These are phyloP conservation scores for Botryotinia narcissicola DNA, from an alignment of 2,329 filamentous ascomycete genomes.

Conservation along the genomic window DNA sequence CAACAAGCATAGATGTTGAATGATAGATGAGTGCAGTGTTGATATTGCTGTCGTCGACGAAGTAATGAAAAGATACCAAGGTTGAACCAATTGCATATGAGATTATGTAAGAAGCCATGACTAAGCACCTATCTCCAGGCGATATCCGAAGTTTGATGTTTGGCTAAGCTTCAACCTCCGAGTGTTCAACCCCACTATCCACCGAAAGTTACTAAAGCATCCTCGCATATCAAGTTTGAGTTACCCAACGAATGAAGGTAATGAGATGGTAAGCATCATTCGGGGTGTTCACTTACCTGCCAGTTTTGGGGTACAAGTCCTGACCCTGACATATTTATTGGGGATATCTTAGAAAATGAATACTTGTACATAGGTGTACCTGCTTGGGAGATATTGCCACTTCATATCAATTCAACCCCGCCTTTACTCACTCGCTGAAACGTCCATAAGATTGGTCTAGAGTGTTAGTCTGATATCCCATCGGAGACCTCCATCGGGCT, in stretches of 20 bases:
- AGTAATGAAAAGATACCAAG: background rate
- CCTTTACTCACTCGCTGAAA: background rate
- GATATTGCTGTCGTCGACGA: background rate
- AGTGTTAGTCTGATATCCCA: background rate
- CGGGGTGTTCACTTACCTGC: background rate
- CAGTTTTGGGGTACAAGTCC: background rate
- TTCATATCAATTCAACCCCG: constrained; percentile 16
- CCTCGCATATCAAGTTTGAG: constrained; percentile 24
- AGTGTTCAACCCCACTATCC: constrained; percentile 14
- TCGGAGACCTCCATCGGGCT: constrained; percentile 20
- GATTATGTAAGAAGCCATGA: background rate
- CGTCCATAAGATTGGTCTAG: background rate
- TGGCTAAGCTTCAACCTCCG: constrained; percentile 2
- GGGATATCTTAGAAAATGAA: background rate
- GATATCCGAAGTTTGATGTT: constrained; percentile 7
- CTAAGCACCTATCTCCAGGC: background rate
- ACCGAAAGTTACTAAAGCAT: constrained; percentile 1
- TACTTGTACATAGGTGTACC: background rate
- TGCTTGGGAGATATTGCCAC: background rate
- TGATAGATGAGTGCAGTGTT: background rate
- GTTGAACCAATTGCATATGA: background rate
- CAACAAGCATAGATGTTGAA: background rate
- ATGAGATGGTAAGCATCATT: constrained; percentile 18
- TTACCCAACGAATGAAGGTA: constrained; percentile 24
- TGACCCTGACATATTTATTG: background rate